Conservation (phyloP, 2,329 filamentous ascomycete species). For the Hymenoscyphus albidus region DNA sequence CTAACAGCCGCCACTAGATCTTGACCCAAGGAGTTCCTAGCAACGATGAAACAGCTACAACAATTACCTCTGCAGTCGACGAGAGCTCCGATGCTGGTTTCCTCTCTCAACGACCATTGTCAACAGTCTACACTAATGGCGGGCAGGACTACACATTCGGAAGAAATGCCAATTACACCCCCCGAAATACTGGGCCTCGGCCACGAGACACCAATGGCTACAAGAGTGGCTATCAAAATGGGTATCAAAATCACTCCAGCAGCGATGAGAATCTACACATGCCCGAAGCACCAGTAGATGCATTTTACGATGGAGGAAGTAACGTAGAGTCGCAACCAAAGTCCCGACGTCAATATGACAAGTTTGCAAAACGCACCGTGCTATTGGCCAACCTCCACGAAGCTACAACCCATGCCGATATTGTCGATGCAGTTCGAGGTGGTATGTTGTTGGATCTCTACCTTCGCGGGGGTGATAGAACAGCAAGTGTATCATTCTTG, state of each 20-base stretch:
- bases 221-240: slow-evolving; percentile 12
- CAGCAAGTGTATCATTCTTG: slow-evolving; percentile 67
- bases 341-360: slow-evolving; percentile 26
- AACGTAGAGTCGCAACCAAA: slow-evolving; percentile 24
- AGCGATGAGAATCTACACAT: slow-evolving; percentile 19
- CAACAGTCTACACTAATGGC: slow-evolving; percentile 19
- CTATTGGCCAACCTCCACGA: slow-evolving; percentile 60
- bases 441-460: slow-evolving; percentile 68
- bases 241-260: slow-evolving; percentile 19
- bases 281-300: slow-evolving; percentile 23
- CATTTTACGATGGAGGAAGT: slow-evolving; percentile 23
- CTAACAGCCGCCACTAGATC: slow-evolving; percentile 25
- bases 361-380: slow-evolving; percentile 51
- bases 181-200: slow-evolving; percentile 18
- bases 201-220: slow-evolving; percentile 17
- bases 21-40: slow-evolving; percentile 23
- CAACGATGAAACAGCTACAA: slow-evolving; percentile 19
- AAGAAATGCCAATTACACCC: slow-evolving; percentile 26
- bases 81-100: slow-evolving; percentile 18
- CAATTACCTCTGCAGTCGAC: slow-evolving; percentile 17
- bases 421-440: slow-evolving; percentile 62
- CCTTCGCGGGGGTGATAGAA: slow-evolving; percentile 54
- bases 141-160: slow-evolving; percentile 28
- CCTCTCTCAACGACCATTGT: slow-evolving; percentile 15
- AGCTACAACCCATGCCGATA: slow-evolving; percentile 59